Evolutionary conservation across 768 basidiomycete species (phyloP), one percentile per base, ranked within the genome.

Genomic region (Boletus insuetus): DNA sequence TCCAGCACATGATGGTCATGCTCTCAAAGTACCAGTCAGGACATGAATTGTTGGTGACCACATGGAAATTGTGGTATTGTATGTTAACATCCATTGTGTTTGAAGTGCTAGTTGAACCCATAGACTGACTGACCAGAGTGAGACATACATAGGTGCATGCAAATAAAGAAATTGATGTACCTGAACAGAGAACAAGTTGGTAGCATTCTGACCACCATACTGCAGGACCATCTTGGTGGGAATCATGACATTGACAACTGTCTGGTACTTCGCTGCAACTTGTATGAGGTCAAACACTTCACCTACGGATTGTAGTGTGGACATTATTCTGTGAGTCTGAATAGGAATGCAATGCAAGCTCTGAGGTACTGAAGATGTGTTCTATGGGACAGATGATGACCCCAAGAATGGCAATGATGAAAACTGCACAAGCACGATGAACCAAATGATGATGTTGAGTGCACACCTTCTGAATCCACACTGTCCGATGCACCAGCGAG

Each of bases 1-100:
- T 87, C 78, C 88, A 97, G 8, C 97, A 89, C 88, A 99, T 87
- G 67, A 82, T 70, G 3, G 91, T 89, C 97, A 99, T 98, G 55
- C 77, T 79, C 74, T 98, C 89, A 60, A 90, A 94, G 71, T 98
- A 99, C 97, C 97, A 99, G 67, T 99, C 97, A 0, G 97, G 96
- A 10, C 96, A 83, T 0, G 89, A 87, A 65, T 98, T 96, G 55
- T 86, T 89, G 35, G 86, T 88, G 67, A 79, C 86, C 0, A 86
- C 87, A 17, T 96, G 89, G 83, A 99, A 99, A 68, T 99, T 96
- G 69, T 98, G 97, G 69, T 98, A 99, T 63, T 84, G 78, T 1
- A 87, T 77, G 64, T 94, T 89, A 14, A 74, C 65, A 58, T 91
- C 87, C 20, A 86, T 83, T 65, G 82, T 81, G 74, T 98, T 99